phyloP scores from a whole-genome alignment of 208 protist genomes.

The Novymonas esmeraldas region DNA sequence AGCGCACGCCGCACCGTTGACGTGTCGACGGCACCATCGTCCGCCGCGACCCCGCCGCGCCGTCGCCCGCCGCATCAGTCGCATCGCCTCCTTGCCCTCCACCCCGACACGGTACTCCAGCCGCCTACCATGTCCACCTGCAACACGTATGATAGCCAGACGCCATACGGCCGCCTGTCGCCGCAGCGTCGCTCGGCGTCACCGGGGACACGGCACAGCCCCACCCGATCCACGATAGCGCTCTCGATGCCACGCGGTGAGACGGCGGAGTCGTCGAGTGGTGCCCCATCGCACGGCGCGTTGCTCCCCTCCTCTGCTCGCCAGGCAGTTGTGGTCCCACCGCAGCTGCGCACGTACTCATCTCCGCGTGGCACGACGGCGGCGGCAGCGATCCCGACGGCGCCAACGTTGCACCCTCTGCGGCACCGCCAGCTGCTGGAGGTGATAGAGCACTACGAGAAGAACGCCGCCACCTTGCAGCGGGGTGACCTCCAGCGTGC shows the following conservation, averaged over 20 bases:
- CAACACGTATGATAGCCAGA: constrained; percentile 27
- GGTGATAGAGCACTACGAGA: constrained; percentile 38
- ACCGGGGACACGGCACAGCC: neutral
- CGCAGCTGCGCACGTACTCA: constrained; percentile 30
- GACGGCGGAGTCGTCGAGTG: neutral
- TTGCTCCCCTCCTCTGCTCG: constrained; percentile 1
- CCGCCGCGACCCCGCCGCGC: constrained; percentile 2
- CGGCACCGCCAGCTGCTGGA: constrained; percentile 41
- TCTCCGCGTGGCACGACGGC: constrained; percentile 19
- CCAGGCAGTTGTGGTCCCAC: constrained; percentile 1
- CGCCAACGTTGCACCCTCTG: constrained; percentile 10
- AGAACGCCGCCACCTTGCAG: constrained; percentile 21
- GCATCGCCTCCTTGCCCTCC: constrained; percentile 12
- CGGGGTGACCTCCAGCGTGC: constrained; percentile 37
- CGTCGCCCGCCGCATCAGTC: neutral
- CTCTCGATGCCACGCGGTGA: neutral
- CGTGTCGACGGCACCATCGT: neutral
- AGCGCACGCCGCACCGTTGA: neutral
- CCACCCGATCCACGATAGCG: neutral
- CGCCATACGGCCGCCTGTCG: constrained; percentile 28
- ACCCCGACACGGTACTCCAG: constrained; percentile 28
- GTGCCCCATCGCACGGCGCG: constrained; percentile 1
- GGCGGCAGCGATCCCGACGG: neutral
- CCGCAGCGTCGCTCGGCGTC: constrained; percentile 19
- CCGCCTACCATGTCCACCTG: neutral